These are phyloP conservation scores for Fusarium pseudocircinatum DNA, from an alignment of 2,329 filamentous ascomycete species.

Conservation along the genomic window DNA sequence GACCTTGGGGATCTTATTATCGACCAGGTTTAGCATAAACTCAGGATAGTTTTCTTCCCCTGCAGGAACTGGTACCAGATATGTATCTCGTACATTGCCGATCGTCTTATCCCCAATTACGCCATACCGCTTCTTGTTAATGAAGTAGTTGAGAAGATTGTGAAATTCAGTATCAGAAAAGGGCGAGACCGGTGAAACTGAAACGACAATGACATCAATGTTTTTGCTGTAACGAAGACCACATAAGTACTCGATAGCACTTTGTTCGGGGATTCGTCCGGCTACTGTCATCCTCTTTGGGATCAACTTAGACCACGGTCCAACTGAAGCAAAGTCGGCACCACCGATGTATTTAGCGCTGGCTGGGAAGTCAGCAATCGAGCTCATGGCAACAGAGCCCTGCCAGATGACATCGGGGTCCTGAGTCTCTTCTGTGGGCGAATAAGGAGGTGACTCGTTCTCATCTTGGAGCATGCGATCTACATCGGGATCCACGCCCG, in stretches of 20 bases:
- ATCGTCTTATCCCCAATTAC: slow-evolving; percentile 82
- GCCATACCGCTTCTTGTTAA: slow-evolving; percentile 82
- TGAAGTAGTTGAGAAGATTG: slow-evolving; percentile 87
- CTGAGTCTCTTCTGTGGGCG: slow-evolving; percentile 74
- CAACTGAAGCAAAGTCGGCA: slow-evolving; percentile 73
- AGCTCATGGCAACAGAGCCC: slow-evolving; percentile 79
- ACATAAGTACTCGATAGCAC: slow-evolving; percentile 91
- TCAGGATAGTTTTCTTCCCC: slow-evolving; percentile 78
- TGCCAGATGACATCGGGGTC: slow-evolving; percentile 82
- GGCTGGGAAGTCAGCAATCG: slow-evolving; percentile 78
- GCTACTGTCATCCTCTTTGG: slow-evolving; percentile 76
- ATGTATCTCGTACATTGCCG: slow-evolving; percentile 86
- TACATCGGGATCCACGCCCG: slow-evolving; percentile 85
- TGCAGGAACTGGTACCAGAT: slow-evolving; percentile 84
- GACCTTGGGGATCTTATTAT: slow-evolving; percentile 79
- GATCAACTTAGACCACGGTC: slow-evolving; percentile 79
- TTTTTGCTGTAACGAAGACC: slow-evolving; percentile 82
- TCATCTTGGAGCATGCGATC: slow-evolving; percentile 87
- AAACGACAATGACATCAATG: slow-evolving; percentile 86
- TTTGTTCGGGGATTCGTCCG: slow-evolving; percentile 82
- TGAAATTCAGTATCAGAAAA: slow-evolving; percentile 72
- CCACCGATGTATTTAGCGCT: slow-evolving; percentile 87
- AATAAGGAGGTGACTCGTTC: slow-evolving; percentile 83
- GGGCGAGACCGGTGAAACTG: slow-evolving; percentile 72
- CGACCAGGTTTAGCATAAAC: slow-evolving; percentile 88